Conservation (phyloP, 768 basidiomycete genomes). For the Phanerodontia chrysosporium region DNA sequence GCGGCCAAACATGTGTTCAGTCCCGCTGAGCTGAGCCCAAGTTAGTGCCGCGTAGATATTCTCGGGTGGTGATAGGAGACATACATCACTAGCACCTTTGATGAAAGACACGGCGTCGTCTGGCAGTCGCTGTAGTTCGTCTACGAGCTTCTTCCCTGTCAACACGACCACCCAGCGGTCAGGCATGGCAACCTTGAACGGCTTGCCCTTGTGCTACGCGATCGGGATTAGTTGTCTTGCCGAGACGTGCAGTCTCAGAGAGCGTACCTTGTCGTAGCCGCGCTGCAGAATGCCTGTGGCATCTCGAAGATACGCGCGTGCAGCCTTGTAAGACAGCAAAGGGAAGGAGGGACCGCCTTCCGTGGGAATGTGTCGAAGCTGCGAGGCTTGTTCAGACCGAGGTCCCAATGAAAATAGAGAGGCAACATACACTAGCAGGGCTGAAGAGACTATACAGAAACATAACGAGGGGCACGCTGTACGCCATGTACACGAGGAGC, state of each 20-base stretch:
- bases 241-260: background rate
- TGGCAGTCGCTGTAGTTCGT: slow-evolving; percentile 45
- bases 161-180: slow-evolving; percentile 47
- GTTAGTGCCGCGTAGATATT: background rate
- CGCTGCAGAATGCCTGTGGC: slow-evolving; percentile 8
- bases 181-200: slow-evolving; percentile 43
- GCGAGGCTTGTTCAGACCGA: background rate
- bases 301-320: slow-evolving; percentile 7
- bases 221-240: background rate
- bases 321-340: slow-evolving; percentile 18
- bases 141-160: slow-evolving; percentile 38
- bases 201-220: slow-evolving; percentile 8
- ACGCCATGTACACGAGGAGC: no score
- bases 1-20: slow-evolving; percentile 5
- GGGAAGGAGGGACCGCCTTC: slow-evolving; percentile 20
- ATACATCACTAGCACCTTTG: slow-evolving; percentile 38
- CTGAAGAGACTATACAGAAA: no score
- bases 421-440: no score
- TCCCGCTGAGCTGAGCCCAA: background rate
- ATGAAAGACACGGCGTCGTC: slow-evolving; percentile 42
- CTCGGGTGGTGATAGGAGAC: background rate
- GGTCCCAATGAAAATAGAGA: no score
- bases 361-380: slow-evolving; percentile 21
- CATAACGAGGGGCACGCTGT: no score
- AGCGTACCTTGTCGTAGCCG: slow-evolving; percentile 18